phyloP scores from a whole-genome alignment of 345 rosid species.

The Anastatica hierochuntica region DNA sequence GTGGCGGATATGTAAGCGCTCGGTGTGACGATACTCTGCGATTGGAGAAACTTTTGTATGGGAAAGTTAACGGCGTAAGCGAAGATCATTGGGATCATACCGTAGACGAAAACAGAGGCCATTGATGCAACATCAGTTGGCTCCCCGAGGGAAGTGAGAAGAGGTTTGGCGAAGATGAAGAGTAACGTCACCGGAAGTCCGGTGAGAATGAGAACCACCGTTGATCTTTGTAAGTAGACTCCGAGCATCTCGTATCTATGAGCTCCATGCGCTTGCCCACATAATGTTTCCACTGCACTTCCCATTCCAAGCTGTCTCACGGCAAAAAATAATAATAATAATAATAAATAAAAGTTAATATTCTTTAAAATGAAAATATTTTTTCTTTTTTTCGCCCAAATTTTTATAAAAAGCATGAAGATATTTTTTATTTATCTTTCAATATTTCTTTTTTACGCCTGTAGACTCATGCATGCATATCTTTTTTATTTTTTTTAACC shows the following conservation, averaged over 20 bases:
- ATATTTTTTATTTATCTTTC: too few species aligned
- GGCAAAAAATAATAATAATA: background rate
- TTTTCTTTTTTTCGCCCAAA: too few species aligned
- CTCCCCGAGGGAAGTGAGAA: constrained; percentile 46
- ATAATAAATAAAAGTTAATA: background rate
- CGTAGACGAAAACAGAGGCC: constrained; percentile 46
- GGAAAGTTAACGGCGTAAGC: constrained; percentile 62
- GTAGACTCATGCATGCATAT: too few species aligned
- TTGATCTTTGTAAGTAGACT: constrained; percentile 58
- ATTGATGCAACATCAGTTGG: constrained; percentile 46
- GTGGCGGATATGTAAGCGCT: constrained; percentile 58
- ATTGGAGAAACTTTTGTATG: constrained; percentile 53
- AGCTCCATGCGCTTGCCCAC: constrained; percentile 82
- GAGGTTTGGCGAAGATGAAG: constrained; percentile 44
- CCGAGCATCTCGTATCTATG: constrained; percentile 57
- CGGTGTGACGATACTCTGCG: constrained; percentile 55
- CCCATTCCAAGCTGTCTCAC: constrained; percentile 61
- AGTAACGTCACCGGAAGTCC: constrained; percentile 40
- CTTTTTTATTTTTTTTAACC: too few species aligned
- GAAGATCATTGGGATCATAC: constrained; percentile 57
- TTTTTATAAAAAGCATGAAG: too few species aligned
- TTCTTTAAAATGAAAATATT: too few species aligned
- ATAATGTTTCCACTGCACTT: constrained; percentile 73
- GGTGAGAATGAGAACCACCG: constrained; percentile 37
- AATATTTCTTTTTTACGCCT: too few species aligned